phyloP scores from a whole-genome alignment of 306 rosid species.

The Malus fusca region DNA sequence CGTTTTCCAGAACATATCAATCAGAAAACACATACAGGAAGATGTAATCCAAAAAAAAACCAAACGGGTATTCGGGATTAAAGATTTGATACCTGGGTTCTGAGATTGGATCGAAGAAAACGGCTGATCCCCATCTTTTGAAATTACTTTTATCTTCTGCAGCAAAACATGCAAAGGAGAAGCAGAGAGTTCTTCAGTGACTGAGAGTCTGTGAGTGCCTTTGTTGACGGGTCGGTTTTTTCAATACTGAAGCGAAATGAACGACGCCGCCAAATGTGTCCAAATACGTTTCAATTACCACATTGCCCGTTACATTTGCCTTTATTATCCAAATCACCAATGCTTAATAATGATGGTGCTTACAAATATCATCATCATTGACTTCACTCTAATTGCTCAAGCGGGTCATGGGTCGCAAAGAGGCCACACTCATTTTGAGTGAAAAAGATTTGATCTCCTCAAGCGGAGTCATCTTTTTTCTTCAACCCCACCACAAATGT shows the following conservation, averaged over 20 bases:
- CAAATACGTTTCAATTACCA: background rate
- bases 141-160: background rate
- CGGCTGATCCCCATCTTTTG: constrained; percentile 25
- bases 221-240: background rate
- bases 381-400: background rate
- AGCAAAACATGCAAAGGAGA: background rate
- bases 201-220: background rate
- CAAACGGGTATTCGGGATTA: background rate
- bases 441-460: no score
- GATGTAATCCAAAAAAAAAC: background rate
- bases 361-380: no score
- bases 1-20: background rate
- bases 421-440: accelerated
- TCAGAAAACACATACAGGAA: background rate
- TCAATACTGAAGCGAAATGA: background rate
- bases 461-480: background rate
- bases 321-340: background rate
- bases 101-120: constrained; percentile 35
- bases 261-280: background rate
- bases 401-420: accelerated
- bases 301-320: background rate
- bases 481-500: background rate
- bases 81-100: constrained; percentile 28
- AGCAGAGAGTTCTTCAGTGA: background rate
- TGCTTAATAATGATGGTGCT: background rate